Evolutionary conservation across 129 eudicot genomes (phyloP).

Genomic region (Arctium lappa): DNA sequence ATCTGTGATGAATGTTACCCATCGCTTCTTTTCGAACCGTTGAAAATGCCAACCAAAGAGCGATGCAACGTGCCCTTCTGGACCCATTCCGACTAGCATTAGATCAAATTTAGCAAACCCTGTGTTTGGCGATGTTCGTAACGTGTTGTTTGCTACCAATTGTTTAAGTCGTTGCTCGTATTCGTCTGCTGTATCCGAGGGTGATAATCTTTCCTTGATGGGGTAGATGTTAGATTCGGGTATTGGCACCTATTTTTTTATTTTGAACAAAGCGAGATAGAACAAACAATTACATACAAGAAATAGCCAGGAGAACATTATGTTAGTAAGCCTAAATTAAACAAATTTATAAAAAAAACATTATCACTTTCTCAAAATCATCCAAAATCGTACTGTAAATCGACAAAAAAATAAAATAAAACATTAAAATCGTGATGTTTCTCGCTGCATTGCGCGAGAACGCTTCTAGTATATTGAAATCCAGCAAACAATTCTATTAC

Average conservation of each 20-base stretch:
- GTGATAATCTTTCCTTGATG: conserved; percentile 46
- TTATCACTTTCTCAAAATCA: too few relatives aligned
- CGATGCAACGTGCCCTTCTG: conserved; percentile 75
- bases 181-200: conserved; percentile 59
- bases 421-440: too few relatives aligned
- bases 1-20: conserved; percentile 74
- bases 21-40: conserved; percentile 45
- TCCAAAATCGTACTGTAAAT: too few relatives aligned
- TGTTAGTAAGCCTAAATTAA: too few relatives aligned
- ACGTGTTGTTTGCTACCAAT: conserved; percentile 30
- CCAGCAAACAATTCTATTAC: too few relatives aligned
- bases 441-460: too few relatives aligned
- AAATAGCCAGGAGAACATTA: too few relatives aligned
- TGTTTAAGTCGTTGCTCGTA: conserved; percentile 51
- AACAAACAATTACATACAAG: too few relatives aligned
- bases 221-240: conserved; percentile 48
- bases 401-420: too few relatives aligned
- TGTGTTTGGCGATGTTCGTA: conserved; percentile 28
- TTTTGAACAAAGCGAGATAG: too few relatives aligned
- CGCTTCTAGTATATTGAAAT: too few relatives aligned
- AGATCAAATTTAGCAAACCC: conserved; percentile 65
- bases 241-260: conserved; percentile 46
- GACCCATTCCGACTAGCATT: conserved; percentile 77
- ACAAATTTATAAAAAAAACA: too few relatives aligned
- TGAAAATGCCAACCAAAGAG: conserved; percentile 51